Evolutionary conservation across 2,329 filamentous ascomycete species (phyloP).

Genomic region (Fusarium piperis): DNA sequence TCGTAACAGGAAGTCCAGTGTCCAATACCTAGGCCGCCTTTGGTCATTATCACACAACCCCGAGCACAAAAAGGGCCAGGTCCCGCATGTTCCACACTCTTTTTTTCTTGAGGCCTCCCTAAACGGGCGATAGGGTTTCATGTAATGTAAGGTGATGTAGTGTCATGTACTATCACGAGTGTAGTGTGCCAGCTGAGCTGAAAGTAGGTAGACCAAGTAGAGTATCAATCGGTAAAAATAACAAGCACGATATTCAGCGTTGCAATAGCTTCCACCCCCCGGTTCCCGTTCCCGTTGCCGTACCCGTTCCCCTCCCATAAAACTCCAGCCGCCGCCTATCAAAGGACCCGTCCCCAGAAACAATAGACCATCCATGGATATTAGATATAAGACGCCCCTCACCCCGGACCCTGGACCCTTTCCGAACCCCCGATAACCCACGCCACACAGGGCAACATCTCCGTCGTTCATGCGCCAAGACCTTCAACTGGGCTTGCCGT

Average conservation of each 20-base stretch:
- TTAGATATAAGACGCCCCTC: conserved; percentile 11
- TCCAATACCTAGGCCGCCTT: neutral
- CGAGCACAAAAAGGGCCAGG: neutral
- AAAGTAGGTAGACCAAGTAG: neutral
- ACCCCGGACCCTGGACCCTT: neutral
- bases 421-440: conserved; percentile 7
- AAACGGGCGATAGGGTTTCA: neutral
- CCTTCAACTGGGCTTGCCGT: conserved; percentile 22
- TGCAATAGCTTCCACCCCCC: neutral
- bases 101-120: neutral
- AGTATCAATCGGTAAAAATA: neutral
- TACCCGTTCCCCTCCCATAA: neutral
- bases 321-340: conserved; percentile 3
- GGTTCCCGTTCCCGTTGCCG: neutral
- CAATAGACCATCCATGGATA: neutral
- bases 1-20: neutral
- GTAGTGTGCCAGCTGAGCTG: neutral
- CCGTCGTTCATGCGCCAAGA: conserved; percentile 32
- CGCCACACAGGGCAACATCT: conserved; percentile 12
- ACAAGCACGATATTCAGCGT: neutral
- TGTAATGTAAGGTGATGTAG: neutral
- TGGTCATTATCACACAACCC: conserved; percentile 4
- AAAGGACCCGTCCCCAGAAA: neutral
- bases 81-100: neutral
- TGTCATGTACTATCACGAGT: neutral